Evolutionary conservation across 2,329 filamentous ascomycete species (phyloP), one percentile per base, ranked within the genome.

Genomic region (Sarocladium brachiariae): DNA sequence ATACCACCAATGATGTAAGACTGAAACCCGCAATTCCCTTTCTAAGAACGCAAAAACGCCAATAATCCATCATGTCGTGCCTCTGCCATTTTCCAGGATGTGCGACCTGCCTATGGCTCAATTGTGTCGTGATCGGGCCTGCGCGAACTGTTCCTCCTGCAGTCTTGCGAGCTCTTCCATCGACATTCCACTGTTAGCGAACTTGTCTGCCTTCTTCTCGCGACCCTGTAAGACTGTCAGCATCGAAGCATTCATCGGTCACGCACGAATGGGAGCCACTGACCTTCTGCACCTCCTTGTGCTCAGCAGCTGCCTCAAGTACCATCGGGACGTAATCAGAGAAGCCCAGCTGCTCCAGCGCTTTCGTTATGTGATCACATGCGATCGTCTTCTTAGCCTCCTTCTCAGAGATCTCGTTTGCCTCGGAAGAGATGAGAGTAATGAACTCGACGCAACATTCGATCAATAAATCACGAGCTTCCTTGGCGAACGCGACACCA

Each of bases 371-470:
- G 72, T 99, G 93, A 62, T 99, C 93, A 67, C 89, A 95, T 11
- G 92, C 92, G 60, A 99, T 99, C 3, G 93, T 99, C 78, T 99
- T 99, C 75, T 99, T 99, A 47, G 91, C 89, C 63, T 99, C 93
- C 69, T 96, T 96, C 67, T 99, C 93, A 11, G 91, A 95, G 57
- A 99, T 99, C 62, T 99, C 93, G 69, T 99, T 99, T 55, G 93
- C 93, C 72, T 99, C 92, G 45, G 89, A 95, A n/a, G 91, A 96
- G 59, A 99, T 87, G 62, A 99, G 81, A 16, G 93, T 97, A 68
- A 99, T 96, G 69, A 99, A 99, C 69, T 99, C 93, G 62, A 99
- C 92, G 64, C 93, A 99, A 73, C 93, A 97, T 73, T 97, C 93
- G 62, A 99, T 99, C 49, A 99, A 77, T 2, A 97, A 77, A 64